phyloP scores from a whole-genome alignment of 805 yeast species.

The Priceomyces carsonii region DNA sequence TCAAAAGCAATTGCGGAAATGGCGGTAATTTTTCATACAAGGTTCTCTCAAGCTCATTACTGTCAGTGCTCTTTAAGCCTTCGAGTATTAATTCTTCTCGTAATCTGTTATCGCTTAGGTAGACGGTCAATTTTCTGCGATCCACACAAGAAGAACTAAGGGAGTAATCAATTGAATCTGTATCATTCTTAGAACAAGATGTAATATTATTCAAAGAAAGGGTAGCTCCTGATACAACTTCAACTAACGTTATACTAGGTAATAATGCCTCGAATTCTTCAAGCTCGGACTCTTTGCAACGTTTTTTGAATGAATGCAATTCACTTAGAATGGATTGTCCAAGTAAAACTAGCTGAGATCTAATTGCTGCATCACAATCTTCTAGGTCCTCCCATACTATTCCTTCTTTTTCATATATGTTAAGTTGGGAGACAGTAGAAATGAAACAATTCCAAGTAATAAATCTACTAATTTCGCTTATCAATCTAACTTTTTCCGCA shows the following conservation, averaged over 20 bases:
- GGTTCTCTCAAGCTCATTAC: neutral
- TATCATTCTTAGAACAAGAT: neutral
- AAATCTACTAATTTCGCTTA: slow-evolving; percentile 34
- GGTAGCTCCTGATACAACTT: slow-evolving; percentile 6
- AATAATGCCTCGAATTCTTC: slow-evolving; percentile 9
- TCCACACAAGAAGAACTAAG: slow-evolving; percentile 6
- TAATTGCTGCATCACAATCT: slow-evolving; percentile 3
- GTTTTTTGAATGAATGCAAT: slow-evolving; percentile 15
- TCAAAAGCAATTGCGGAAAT: slow-evolving; percentile 14
- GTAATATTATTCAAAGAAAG: neutral
- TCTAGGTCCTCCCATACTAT: slow-evolving; percentile 19
- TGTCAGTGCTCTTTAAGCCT: neutral
- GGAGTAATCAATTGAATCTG: slow-evolving; percentile 6
- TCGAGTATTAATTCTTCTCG: slow-evolving; percentile 8
- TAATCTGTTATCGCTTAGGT: slow-evolving; percentile 17
- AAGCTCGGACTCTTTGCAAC: slow-evolving; percentile 12
- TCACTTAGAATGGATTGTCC: slow-evolving; percentile 19
- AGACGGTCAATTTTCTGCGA: slow-evolving; percentile 14
- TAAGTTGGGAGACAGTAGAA: slow-evolving; percentile 15
- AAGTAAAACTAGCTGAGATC: slow-evolving; percentile 12
- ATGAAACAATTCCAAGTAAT: slow-evolving; percentile 29
- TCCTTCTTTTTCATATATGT: slow-evolving; percentile 24
- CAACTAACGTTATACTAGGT: slow-evolving; percentile 18
- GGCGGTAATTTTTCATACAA: slow-evolving; percentile 13
- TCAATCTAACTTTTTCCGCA: slow-evolving; percentile 40